These are phyloP conservation scores for Datura wrightii DNA, from an alignment of 257 asterid species.

Conservation along the genomic window DNA sequence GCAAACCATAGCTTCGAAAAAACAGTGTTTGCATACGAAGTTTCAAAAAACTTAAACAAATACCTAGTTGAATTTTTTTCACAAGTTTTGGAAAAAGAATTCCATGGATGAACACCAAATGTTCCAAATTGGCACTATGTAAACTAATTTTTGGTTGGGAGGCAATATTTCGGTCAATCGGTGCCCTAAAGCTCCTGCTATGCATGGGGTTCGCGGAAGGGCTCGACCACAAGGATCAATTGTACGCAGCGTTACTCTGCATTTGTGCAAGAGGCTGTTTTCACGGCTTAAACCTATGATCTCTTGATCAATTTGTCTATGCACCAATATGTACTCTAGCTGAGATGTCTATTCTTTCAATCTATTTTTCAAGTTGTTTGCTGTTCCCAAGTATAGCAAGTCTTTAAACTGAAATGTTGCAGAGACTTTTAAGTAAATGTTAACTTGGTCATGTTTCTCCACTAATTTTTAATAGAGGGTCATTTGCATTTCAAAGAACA, in stretches of 20 bases:
- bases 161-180: background rate
- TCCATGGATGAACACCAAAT: background rate
- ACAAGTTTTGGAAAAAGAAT: background rate
- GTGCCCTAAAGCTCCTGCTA: no score
- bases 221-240: no score
- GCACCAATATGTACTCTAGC: conserved; percentile 24
- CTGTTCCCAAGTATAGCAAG: background rate
- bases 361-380: background rate
- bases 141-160: background rate
- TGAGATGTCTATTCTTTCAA: background rate
- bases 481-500: conserved; percentile 19
- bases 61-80: background rate
- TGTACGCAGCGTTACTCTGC: no score
- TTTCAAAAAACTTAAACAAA: background rate
- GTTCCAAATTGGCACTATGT: conserved; percentile 20
- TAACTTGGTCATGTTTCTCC: background rate
- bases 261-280: no score
- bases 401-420: background rate
- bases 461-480: background rate
- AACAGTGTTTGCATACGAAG: background rate
- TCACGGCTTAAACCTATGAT: no score
- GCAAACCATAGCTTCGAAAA: background rate
- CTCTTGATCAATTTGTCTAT: background rate
- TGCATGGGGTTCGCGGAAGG: no score
- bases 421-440: background rate